Conservation (phyloP, 257 asterid genomes). For the Penstemon eatonii region DNA sequence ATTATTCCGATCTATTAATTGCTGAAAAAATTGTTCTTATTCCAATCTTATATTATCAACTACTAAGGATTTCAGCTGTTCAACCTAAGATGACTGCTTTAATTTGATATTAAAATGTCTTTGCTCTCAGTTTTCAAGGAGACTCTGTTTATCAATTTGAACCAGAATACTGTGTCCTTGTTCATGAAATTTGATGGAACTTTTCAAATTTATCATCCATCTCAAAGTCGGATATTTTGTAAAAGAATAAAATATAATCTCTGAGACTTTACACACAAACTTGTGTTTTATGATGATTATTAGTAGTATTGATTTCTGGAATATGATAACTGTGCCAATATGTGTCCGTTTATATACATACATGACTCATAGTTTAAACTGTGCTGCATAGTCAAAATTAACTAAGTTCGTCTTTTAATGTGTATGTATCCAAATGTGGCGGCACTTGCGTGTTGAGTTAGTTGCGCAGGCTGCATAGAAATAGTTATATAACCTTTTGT, state of each 20-base stretch:
- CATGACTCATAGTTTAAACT: not conserved
- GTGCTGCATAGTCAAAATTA: not conserved
- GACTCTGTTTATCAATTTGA: not conserved
- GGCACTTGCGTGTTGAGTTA: not conserved
- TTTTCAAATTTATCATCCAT: too few relatives aligned
- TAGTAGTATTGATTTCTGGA: not conserved
- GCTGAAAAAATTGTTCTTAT: not conserved
- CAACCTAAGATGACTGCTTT: not conserved
- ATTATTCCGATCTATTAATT: not conserved
- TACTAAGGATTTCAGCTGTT: not conserved
- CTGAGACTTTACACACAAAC: too few relatives aligned
- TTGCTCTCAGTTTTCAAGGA: too few relatives aligned
- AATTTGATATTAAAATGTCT: not conserved
- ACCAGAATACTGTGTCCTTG: slow-evolving; percentile 4
- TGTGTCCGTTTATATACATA: not conserved
- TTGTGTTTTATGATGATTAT: too few relatives aligned
- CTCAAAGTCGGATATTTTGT: too few relatives aligned
- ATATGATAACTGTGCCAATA: not conserved
- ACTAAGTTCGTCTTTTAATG: slow-evolving; percentile 9
- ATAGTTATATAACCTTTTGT: slow-evolving; percentile 2
- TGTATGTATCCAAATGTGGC: not conserved
- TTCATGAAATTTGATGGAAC: too few relatives aligned
- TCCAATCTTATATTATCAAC: slow-evolving; percentile 1
- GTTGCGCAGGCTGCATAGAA: slow-evolving; percentile 2
- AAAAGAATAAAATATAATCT: too few relatives aligned